Evolutionary conservation across 306 rosid species (phyloP).

Genomic region (Quercus robur): DNA sequence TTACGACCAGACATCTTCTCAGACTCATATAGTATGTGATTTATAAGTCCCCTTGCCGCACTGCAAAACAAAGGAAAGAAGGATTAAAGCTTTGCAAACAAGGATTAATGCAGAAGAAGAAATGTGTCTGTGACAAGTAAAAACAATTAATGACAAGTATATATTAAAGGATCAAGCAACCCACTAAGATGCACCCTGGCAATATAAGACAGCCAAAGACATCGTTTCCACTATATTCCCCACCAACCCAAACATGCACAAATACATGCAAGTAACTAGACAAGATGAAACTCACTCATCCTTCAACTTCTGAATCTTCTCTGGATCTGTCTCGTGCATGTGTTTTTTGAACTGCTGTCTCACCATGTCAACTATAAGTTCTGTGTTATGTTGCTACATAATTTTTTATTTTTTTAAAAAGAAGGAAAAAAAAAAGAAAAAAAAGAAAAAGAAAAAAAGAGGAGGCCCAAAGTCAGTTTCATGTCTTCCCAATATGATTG

Average conservation of each 20-base stretch:
- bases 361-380: slow-evolving; percentile 72
- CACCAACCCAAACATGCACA: slow-evolving; percentile 3
- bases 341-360: slow-evolving; percentile 71
- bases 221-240: neutral
- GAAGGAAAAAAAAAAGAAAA: neutral
- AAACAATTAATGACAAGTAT: neutral
- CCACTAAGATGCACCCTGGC: neutral
- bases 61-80: slow-evolving; percentile 36
- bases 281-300: slow-evolving; percentile 67
- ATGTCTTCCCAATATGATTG: neutral
- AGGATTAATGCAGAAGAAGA: neutral
- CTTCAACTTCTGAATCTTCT: slow-evolving; percentile 75
- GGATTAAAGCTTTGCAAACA: neutral
- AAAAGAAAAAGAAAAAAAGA: neutral
- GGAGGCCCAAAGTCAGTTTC: slow-evolving; percentile 9
- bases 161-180: neutral
- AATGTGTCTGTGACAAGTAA: neutral
- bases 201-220: neutral
- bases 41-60: slow-evolving; percentile 94
- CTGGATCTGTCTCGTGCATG: slow-evolving; percentile 84
- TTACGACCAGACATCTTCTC: slow-evolving; percentile 77
- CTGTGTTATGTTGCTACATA: slow-evolving; percentile 74
- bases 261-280: slow-evolving; percentile 14
- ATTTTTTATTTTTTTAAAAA: neutral
- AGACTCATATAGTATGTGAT: slow-evolving; percentile 72